Percentiles rank a stretch among this genome's conserved stretches.
These are phyloP conservation scores for Vinca minor DNA, from an alignment of 257 asterid species.

Conservation along the genomic window DNA sequence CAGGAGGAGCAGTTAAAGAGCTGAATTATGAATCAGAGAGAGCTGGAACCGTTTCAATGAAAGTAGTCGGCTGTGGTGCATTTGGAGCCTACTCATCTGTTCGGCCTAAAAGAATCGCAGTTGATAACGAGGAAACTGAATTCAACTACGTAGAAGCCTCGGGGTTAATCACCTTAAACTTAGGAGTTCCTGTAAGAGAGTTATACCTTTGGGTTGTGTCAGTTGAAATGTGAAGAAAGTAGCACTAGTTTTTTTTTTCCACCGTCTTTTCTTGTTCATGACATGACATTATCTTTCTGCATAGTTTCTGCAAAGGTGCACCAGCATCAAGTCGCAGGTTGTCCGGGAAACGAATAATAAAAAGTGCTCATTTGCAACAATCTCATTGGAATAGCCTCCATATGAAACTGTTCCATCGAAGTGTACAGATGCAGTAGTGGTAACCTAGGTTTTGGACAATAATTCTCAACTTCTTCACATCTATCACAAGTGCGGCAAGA, in stretches of 20 bases:
- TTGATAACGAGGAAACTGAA: conserved; percentile 39
- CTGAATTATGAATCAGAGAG: conserved; percentile 34
- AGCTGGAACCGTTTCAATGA: conserved; percentile 31
- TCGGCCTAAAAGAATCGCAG: conserved; percentile 43
- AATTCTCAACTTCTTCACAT: conserved; percentile 26
- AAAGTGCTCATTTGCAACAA: neutral
- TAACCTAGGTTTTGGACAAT: conserved; percentile 24
- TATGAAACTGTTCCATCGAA: conserved; percentile 30
- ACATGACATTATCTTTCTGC: neutral
- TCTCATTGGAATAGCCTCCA: conserved; percentile 35
- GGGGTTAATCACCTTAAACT: conserved; percentile 32
- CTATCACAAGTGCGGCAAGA: conserved; percentile 32
- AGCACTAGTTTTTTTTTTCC: no score
- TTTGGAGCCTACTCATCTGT: conserved; percentile 74
- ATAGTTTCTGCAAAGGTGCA: neutral
- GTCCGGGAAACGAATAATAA: neutral
- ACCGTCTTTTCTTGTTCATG: neutral
- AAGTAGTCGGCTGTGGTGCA: conserved; percentile 55
- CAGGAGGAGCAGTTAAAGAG: conserved; percentile 76
- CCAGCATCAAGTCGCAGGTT: neutral
- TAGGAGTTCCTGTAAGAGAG: conserved; percentile 46
- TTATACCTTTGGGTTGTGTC: conserved; percentile 53
- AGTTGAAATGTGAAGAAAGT: conserved; percentile 36
- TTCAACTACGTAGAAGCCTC: conserved; percentile 56
- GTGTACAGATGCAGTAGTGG: conserved; percentile 8